Percentiles rank a stretch among this genome's conserved stretches.
phyloP scores from a whole-genome alignment of 73 alveolate genomes.

The Halteria grandinella region DNA sequence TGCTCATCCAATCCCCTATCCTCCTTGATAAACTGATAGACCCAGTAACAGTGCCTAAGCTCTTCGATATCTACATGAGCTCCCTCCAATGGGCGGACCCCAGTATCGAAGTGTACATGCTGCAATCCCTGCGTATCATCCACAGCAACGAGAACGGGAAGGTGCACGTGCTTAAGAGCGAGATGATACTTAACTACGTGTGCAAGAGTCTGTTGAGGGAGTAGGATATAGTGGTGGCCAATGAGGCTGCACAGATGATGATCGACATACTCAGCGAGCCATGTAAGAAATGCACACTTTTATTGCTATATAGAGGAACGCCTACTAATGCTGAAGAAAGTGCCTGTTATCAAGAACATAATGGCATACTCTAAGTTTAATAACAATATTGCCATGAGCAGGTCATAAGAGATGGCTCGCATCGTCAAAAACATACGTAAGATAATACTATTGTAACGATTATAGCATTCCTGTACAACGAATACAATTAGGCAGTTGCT shows the following conservation, averaged over 20 bases:
- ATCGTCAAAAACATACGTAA: slow-evolving; percentile 42
- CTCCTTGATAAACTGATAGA: slow-evolving; percentile 46
- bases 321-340: slow-evolving; percentile 37
- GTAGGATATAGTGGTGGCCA: slow-evolving; percentile 52
- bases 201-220: slow-evolving; percentile 38
- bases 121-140: slow-evolving; percentile 34
- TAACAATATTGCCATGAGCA: slow-evolving; percentile 11
- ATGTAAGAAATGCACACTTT: slow-evolving; percentile 20
- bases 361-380: slow-evolving; percentile 32
- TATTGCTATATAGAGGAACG: slow-evolving; percentile 13
- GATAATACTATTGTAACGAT: neutral
- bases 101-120: slow-evolving; percentile 41
- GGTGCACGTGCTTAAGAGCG: slow-evolving; percentile 41
- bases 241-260: slow-evolving; percentile 54
- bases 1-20: slow-evolving; percentile 38
- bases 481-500: too few relatives aligned
- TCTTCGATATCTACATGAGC: slow-evolving; percentile 46
- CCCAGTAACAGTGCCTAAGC: slow-evolving; percentile 55
- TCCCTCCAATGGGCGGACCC: slow-evolving; percentile 65
- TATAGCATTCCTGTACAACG: slow-evolving; percentile 43
- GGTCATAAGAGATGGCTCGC: slow-evolving; percentile 41
- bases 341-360: slow-evolving; percentile 46
- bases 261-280: slow-evolving; percentile 50
- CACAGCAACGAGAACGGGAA: slow-evolving; percentile 37
- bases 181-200: slow-evolving; percentile 42